Evolutionary conservation across 2,329 filamentous ascomycete genomes (phyloP), one percentile per base, ranked within the genome.

Genomic region (Penicillium fuscoglaucum): DNA sequence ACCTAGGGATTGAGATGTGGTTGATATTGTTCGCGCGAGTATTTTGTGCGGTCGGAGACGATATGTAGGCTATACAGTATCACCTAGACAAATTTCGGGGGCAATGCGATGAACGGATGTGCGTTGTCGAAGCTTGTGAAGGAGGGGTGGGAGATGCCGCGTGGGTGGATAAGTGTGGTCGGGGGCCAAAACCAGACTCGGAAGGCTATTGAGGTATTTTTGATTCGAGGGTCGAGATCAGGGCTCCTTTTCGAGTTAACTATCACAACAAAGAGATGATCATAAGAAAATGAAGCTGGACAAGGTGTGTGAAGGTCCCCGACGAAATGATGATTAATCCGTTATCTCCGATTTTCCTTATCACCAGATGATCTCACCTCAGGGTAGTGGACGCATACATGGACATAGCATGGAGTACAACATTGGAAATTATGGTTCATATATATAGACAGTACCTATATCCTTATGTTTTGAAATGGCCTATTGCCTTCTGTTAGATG

Each of bases 331-430:
- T 57, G 57, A 52, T 57, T 59, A 59, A 59, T 59, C 57, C 10
- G 39, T 26, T 58, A 58, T 58, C 57, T 59, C 51, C 51, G 40
- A 12, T 40, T 37, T 28, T 24, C 17, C 44, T 58, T 58, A 58
- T 58, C 56, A 26, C 37, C 51, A 59, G 33, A 56, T 56, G 57
- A 59, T 59, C 52, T 59, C 56, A 55, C 40, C 19, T 35, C 17
- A 37, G 13, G 33, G 2, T 5, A 15, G 13, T 37, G 3, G 35
- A 37, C 35, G n/a, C 17, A 35, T 26, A 6, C 26, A 26, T 26
- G 26, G 5, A 26, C 26, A 26, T 5, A 19, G 19, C 19, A 19
- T 19, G 19, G 19, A 26, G 26, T 21, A 6, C 10, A 29, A 31
- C 29, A 4, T 31, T 31, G 28, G 28, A 28, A 9, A 28, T 9